Conservation (phyloP, 306 rosid genomes). For the Psophocarpus tetragonolobus region DNA sequence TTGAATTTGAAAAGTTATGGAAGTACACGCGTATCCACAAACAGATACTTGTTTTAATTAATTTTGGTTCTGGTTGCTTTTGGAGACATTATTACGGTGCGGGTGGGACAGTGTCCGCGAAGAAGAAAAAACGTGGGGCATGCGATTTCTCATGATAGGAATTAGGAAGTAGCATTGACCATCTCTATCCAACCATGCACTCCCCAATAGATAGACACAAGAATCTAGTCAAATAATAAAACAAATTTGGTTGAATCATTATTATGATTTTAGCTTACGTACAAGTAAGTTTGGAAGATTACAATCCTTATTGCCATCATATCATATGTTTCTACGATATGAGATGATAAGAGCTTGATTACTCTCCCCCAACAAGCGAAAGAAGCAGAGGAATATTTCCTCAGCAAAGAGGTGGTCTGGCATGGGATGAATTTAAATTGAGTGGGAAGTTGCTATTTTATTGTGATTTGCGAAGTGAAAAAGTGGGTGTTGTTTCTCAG, state of each 20-base stretch:
- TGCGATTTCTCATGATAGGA: background rate
- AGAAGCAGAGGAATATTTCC: background rate
- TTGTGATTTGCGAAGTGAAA: slow-evolving; percentile 40
- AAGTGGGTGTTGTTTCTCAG: slow-evolving; percentile 15
- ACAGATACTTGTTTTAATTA: background rate
- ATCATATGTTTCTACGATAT: background rate
- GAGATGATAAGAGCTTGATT: background rate
- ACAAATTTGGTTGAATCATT: too few species aligned
- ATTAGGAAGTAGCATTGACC: background rate
- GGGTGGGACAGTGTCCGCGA: background rate
- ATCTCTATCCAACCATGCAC: background rate
- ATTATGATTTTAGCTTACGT: too few species aligned
- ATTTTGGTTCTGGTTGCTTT: background rate
- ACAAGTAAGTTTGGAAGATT: background rate
- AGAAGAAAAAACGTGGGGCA: background rate
- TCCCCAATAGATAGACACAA: background rate
- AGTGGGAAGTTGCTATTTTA: too few species aligned
- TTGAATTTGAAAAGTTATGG: background rate
- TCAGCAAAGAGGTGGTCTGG: too few species aligned
- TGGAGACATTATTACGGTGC: background rate
- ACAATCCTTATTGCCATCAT: background rate
- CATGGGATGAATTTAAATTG: too few species aligned
- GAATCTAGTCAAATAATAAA: background rate
- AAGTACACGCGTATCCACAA: background rate
- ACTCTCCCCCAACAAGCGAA: background rate